Base-by-base conservation (phyloP, 2,329 filamentous ascomycete genomes). In the Neonectria punicea region DNA sequence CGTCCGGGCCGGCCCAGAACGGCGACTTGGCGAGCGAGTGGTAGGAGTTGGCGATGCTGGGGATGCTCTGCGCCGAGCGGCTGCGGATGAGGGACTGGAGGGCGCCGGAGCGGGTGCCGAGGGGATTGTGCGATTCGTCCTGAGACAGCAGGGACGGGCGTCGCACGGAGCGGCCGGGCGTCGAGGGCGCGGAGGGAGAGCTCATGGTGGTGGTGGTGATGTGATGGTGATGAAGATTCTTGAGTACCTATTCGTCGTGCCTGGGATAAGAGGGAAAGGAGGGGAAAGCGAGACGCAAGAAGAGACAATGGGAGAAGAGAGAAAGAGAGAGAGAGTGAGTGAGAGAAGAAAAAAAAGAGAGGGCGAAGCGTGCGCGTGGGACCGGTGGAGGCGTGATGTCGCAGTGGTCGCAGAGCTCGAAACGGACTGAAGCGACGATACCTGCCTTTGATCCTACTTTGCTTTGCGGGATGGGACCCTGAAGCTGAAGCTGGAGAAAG, bases 41-140 rank as follows among this genome's bases (percentile, higher is more conserved):
- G 53, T 73, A 62, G 2, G 73, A 74, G 44, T 72, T 74, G 22
- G 69, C 58, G 61, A 79, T 63, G 69, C 72, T 78, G 62, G 75
- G 74, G 46, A 70, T 71, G 64, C 74, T 78, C 65, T 80, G 77
- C 6, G 68, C 63, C 28, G 80, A 82, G 57, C 80, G 79, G 46
- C 72, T 80, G 49, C 80, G 74, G 68, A 81, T 80, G 56, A 82
- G 74, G 4, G 78, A 80, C 34, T 79, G 75, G 55, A 81, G 71
- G 14, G 77, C 75, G 50, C 79, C 79, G 61, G 77, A 80, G 28
- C 79, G 76, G 13, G 79, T 81, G 39, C 74, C 75, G 50, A 81
- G 67, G 16, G 76, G 73, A 28, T 75, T 78, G 50, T 77, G 74
- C 41, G 67, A 74, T 49, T 80, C 78, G 16, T 80, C 78, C 53